These are phyloP conservation scores for Acacia pycnantha DNA, from an alignment of 331 rosid species.

Conservation along the genomic window DNA sequence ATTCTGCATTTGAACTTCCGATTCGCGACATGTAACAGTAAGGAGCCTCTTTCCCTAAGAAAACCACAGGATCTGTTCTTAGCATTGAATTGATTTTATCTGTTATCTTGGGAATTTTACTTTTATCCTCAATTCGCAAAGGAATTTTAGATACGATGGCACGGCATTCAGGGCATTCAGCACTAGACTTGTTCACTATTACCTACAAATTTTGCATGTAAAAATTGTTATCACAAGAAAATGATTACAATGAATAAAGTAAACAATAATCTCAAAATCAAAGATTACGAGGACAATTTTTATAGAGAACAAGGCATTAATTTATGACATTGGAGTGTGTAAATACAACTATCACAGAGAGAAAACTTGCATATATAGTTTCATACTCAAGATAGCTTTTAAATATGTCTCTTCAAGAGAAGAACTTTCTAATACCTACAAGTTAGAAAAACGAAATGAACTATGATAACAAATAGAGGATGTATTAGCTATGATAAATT, in stretches of 20 bases:
- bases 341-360: background rate
- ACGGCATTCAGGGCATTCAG: conserved; percentile 72
- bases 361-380: no score
- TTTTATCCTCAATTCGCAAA: conserved; percentile 57
- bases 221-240: background rate
- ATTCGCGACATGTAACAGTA: conserved; percentile 79
- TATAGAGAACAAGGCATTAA: no score
- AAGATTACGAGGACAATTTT: no score
- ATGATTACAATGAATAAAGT: no score
- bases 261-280: no score
- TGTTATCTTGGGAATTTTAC: conserved; percentile 63
- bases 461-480: background rate
- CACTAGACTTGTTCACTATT: conserved; percentile 90
- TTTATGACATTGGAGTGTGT: conserved; percentile 2
- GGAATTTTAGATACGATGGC: conserved; percentile 67
- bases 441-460: background rate
- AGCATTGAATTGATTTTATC: conserved; percentile 67
- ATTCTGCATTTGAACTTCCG: conserved; percentile 64
- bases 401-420: background rate
- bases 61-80: conserved; percentile 60
- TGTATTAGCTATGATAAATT: background rate
- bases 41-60: conserved; percentile 78
- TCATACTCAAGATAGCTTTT: background rate
- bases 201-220: conserved; percentile 48
- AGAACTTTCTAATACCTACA: background rate